These are phyloP conservation scores for Solanum sitiens DNA, from an alignment of 257 asterid genomes.

Conservation along the genomic window DNA sequence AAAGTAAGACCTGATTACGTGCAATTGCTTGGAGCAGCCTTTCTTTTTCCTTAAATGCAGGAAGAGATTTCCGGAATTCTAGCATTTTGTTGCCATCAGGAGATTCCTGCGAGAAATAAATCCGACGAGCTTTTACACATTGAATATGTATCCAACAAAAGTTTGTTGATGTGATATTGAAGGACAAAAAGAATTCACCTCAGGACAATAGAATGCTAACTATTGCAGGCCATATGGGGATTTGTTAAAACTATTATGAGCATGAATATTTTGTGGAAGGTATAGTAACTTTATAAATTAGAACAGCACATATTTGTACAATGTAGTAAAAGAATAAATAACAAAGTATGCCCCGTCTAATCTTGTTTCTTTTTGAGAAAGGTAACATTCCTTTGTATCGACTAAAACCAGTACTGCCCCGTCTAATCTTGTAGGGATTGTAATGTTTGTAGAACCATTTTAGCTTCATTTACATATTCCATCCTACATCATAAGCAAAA, in stretches of 20 bases:
- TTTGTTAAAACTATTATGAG: not conserved
- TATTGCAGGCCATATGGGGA: not conserved
- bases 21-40: conserved; percentile 94
- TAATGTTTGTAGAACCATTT: not conserved
- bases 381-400: not conserved
- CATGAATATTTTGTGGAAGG: not conserved
- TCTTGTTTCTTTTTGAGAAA: not conserved
- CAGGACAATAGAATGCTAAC: not conserved
- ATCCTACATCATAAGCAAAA: not conserved
- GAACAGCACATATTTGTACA: not conserved
- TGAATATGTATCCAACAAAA: not conserved
- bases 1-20: conserved; percentile 61
- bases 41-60: conserved; percentile 87
- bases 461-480: not conserved
- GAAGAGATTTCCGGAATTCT: conserved; percentile 84
- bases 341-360: not conserved
- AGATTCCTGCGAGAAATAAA: conserved; percentile 48
- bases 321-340: not conserved
- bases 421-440: not conserved
- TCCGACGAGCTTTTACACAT: not conserved
- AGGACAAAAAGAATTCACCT: not conserved
- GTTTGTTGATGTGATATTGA: not conserved
- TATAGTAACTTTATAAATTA: not conserved
- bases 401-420: not conserved
- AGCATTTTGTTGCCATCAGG: conserved; percentile 89